Percentiles rank a stretch among this genome's conserved stretches.
phyloP scores from a whole-genome alignment of 139 green algal genomes.

The Picochlorum sp. region DNA sequence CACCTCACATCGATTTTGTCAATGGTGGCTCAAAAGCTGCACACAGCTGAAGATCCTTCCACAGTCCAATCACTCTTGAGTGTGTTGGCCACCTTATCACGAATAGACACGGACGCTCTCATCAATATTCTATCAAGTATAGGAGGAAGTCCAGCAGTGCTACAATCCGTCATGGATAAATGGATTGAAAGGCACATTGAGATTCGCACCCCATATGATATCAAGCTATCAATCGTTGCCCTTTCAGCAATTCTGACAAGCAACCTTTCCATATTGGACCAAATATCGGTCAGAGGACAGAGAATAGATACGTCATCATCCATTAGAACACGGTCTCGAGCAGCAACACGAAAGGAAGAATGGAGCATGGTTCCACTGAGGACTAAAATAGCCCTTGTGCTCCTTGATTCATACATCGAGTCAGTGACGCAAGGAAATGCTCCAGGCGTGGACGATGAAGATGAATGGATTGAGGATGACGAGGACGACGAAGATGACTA shows the following conservation, averaged over 20 bases:
- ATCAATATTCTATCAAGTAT: constrained; percentile 37
- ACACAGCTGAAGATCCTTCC: constrained; percentile 17
- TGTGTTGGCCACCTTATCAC: constrained; percentile 40
- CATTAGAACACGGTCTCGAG: constrained; percentile 41
- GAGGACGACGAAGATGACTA: not conserved
- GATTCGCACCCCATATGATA: constrained; percentile 44
- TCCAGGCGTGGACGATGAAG: constrained; percentile 22
- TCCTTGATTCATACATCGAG: constrained; percentile 39
- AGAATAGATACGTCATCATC: constrained; percentile 35
- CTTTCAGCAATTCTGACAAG: constrained; percentile 39
- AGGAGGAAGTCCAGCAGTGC: constrained; percentile 2
- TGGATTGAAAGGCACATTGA: constrained; percentile 52
- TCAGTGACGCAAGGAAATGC: constrained; percentile 19
- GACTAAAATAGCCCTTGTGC: constrained; percentile 36
- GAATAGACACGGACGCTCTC: constrained; percentile 22
- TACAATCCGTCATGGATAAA: constrained; percentile 31
- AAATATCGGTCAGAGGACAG: constrained; percentile 36
- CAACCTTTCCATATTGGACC: constrained; percentile 16
- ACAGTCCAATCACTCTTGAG: constrained; percentile 39
- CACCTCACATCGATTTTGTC: constrained; percentile 32
- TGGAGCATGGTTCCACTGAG: constrained; percentile 35
- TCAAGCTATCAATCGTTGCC: constrained; percentile 47
- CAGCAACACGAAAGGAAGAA: constrained; percentile 26
- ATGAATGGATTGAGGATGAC: not conserved
- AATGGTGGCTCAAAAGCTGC: constrained; percentile 35